Conservation (phyloP, 1,139 yeast genomes). For the Yamadazyma atmosphaerica region DNA sequence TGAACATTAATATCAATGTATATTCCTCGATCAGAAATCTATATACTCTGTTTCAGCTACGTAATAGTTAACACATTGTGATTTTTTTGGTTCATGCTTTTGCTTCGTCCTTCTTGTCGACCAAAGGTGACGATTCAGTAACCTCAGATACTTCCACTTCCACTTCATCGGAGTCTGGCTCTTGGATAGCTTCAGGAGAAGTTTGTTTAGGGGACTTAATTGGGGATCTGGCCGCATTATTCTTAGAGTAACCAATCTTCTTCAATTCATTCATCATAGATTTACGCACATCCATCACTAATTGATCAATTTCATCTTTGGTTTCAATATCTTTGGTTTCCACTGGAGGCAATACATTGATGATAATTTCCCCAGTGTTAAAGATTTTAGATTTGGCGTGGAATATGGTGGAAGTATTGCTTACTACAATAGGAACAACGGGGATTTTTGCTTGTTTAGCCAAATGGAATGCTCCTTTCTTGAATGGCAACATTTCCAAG, state of each 20-base stretch:
- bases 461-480: slow-evolving; percentile 96
- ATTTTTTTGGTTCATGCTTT: not conserved
- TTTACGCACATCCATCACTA: slow-evolving; percentile 40
- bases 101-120: slow-evolving; percentile 8
- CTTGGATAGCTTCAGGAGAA: slow-evolving; percentile 11
- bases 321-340: slow-evolving; percentile 54
- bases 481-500: slow-evolving; percentile 79
- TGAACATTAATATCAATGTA: slow-evolving; percentile 1
- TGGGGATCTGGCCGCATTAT: slow-evolving; percentile 7
- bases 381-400: slow-evolving; percentile 57
- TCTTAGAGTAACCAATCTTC: slow-evolving; percentile 34
- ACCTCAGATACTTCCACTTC: slow-evolving; percentile 16
- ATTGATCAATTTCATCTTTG: slow-evolving; percentile 55
- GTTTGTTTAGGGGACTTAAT: slow-evolving; percentile 10
- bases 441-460: slow-evolving; percentile 94
- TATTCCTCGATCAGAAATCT: slow-evolving; percentile 3
- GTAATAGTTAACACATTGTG: no score
- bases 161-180: slow-evolving; percentile 16
- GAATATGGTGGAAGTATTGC: slow-evolving; percentile 78
- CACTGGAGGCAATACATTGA: slow-evolving; percentile 70
- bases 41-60: slow-evolving; percentile 7
- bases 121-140: slow-evolving; percentile 23
- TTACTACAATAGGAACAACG: slow-evolving; percentile 80
- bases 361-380: slow-evolving; percentile 59
- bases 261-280: slow-evolving; percentile 32